Evolutionary conservation across 169 alveolate genomes (phyloP).

Genomic region (Plasmodium ovale): DNA sequence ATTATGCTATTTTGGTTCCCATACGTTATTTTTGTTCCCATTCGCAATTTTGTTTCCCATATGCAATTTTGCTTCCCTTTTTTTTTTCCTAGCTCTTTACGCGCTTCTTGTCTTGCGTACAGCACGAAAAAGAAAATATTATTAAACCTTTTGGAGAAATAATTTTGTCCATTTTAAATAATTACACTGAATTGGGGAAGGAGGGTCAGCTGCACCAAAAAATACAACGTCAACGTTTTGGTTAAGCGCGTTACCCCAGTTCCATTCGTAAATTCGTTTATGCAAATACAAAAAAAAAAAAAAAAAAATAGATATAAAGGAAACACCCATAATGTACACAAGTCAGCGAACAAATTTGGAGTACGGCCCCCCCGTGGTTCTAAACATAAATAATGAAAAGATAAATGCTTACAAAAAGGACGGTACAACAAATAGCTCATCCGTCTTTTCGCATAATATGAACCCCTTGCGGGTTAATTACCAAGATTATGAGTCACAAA

Average conservation of each 20-base stretch:
- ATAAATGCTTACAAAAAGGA: neutral
- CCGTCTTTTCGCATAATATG: neutral
- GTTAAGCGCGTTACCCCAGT: neutral
- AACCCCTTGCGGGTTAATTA: constrained; percentile 16
- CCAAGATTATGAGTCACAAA: neutral
- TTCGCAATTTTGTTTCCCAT: no score
- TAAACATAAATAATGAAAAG: constrained; percentile 28
- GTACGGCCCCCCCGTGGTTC: constrained; percentile 44
- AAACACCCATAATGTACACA: constrained; percentile 15
- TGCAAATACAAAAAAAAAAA: neutral
- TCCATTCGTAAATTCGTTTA: neutral
- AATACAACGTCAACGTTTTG: no score
- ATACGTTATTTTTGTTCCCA: no score
- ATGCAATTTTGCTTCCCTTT: no score
- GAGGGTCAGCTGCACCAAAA: no score
- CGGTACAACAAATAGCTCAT: neutral
- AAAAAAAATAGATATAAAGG: neutral
- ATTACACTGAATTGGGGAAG: no score
- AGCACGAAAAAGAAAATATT: no score
- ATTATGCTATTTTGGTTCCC: no score
- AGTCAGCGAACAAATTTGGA: constrained; percentile 25
- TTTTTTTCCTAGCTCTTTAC: no score
- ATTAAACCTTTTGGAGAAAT: no score
- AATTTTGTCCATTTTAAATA: no score
- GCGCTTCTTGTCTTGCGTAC: no score